Percentiles rank a stretch among this genome's conserved stretches.
phyloP scores from a whole-genome alignment of 2,329 filamentous ascomycete genomes.

The Mariannaea elegans region DNA sequence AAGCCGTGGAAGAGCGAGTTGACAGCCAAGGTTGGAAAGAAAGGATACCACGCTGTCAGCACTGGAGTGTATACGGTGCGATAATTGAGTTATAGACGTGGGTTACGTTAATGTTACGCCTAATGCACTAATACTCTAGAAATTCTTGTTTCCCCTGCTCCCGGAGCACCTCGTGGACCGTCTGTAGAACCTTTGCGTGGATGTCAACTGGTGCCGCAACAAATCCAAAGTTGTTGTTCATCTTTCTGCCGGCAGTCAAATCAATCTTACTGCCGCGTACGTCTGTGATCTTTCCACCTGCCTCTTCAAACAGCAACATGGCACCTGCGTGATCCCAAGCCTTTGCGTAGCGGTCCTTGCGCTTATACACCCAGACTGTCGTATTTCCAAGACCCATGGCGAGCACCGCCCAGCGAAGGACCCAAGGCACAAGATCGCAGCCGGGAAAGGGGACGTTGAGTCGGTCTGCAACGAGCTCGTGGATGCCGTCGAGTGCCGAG shows the following conservation, averaged over 20 bases:
- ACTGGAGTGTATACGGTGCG: slow-evolving; percentile 55
- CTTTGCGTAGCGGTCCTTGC: slow-evolving; percentile 58
- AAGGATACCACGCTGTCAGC: slow-evolving; percentile 54
- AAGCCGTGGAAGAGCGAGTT: slow-evolving; percentile 52
- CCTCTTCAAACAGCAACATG: slow-evolving; percentile 66
- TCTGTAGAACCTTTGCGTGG: slow-evolving; percentile 62
- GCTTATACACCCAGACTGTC: slow-evolving; percentile 66
- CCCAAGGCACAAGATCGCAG: slow-evolving; percentile 65
- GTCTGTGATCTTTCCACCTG: slow-evolving; percentile 64
- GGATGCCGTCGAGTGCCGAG: slow-evolving; percentile 58
- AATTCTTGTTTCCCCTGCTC: slow-evolving; percentile 43
- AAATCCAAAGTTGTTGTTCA: slow-evolving; percentile 63
- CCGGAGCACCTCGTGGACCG: slow-evolving; percentile 79
- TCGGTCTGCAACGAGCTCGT: slow-evolving; percentile 53
- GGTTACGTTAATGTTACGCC: not conserved
- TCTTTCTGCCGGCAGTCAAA: slow-evolving; percentile 56
- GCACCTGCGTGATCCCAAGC: slow-evolving; percentile 69
- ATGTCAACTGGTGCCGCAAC: slow-evolving; percentile 58
- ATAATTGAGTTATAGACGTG: slow-evolving; percentile 20
- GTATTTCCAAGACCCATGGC: slow-evolving; percentile 62
- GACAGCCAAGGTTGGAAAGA: slow-evolving; percentile 50
- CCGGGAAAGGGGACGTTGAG: slow-evolving; percentile 56
- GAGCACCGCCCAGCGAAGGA: slow-evolving; percentile 62
- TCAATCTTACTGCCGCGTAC: slow-evolving; percentile 62
- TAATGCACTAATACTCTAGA: slow-evolving; percentile 17